Base-by-base conservation (phyloP, 768 basidiomycete genomes). In the Mycena chlorophos region DNA sequence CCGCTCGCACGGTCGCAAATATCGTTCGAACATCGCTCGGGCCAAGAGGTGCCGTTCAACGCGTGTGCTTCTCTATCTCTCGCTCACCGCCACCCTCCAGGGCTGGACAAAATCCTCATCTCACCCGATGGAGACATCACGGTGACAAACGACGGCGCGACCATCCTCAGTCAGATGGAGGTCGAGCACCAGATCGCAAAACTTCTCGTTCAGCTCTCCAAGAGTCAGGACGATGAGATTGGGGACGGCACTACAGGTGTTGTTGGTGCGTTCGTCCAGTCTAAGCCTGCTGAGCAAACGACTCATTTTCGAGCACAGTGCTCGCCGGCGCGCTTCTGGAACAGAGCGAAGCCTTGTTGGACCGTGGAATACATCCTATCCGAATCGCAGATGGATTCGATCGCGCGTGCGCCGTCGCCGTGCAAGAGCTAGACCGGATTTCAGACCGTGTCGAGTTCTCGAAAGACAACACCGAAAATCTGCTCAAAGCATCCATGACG, bases 101-200 rank as follows among this genome's bases (percentile, higher is more conserved):
- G 96, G 40, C 83, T 98, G 47, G 92, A 94, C 78, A 94, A 94
- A 82, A 93, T 94, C 66, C 82, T 94, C 64, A 93, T 94, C 63
- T 93, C 91, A 26, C 88, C 95, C 20, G 97, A 98, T 77, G 97
- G 97, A 47, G 97, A 99, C 66, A 98, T 99, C 66, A 98, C 95
- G 28, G 96, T 98, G 31, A 98, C 97, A 14, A 99, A 99, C 73
- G 97, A 99, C 73, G 97, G 97, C 48, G 97, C 97, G 5, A 99
- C 97, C 22, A 99, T 99, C 64, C 78, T 99, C 54, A 85, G 94
- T 22, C 96, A 98, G 77, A 98, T 99, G 94, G 93, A 97, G 71
- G 95, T 98, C 49, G 96, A 98, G 67, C 96, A 99, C 69, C 96
- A 96, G 76, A 96, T 99, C 67, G 97, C 97, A 56, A 99, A 97